Percentiles rank a stretch among this genome's conserved stretches.
phyloP scores from a whole-genome alignment of 176 grass and related monocot species.

The Pharus latifolius region DNA sequence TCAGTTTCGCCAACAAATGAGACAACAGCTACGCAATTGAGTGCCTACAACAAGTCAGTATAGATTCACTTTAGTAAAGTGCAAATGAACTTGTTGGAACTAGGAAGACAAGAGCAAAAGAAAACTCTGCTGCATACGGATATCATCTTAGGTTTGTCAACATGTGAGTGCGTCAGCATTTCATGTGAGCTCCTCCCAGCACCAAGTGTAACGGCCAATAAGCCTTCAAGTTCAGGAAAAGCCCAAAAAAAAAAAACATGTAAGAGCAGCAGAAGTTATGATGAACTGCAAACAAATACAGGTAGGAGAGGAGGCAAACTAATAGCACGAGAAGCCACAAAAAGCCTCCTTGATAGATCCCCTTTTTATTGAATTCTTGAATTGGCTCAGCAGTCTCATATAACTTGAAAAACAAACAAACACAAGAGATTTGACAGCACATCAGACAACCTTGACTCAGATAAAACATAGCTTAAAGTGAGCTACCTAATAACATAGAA shows the following conservation, averaged over 20 bases:
- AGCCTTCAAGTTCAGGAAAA: constrained; percentile 24
- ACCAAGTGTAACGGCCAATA: constrained; percentile 67
- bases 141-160: no score
- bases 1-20: constrained; percentile 74
- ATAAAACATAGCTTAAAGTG: not conserved
- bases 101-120: not conserved
- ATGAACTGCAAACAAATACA: not conserved
- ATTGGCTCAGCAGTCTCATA: constrained; percentile 66
- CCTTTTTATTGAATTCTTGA: constrained; percentile 67
- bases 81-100: not conserved
- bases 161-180: constrained; percentile 62
- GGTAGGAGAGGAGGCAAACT: constrained; percentile 18
- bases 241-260: not conserved
- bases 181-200: constrained; percentile 38
- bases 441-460: not conserved
- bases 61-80: not conserved
- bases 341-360: constrained; percentile 65
- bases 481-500: not conserved
- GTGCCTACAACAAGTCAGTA: constrained; percentile 27
- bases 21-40: constrained; percentile 65
- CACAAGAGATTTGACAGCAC: not conserved
- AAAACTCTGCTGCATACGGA: constrained; percentile 25
- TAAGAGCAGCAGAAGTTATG: not conserved
- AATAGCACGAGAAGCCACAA: constrained; percentile 60
- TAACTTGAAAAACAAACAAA: constrained; percentile 37